Conservation (phyloP, 345 rosid genomes). For the Pistacia integerrima region DNA sequence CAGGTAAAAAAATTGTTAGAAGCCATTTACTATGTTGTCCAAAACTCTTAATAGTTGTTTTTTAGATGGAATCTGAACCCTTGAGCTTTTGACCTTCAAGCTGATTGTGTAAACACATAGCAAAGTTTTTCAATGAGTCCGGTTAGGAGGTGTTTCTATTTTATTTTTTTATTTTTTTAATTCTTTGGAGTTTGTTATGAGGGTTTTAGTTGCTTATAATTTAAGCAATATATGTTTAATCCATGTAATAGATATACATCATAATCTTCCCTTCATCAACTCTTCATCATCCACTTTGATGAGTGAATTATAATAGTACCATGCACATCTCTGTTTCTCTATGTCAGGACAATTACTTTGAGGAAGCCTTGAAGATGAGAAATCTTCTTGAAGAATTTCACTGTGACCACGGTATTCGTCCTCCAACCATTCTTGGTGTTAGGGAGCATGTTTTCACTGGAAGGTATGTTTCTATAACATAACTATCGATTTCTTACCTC, state of each 20-base stretch:
- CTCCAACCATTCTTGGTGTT: slow-evolving; percentile 98
- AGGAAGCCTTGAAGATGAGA: slow-evolving; percentile 98
- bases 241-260: background rate
- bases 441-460: slow-evolving; percentile 97
- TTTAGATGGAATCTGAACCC: background rate
- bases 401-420: slow-evolving; percentile 77
- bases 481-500: slow-evolving; percentile 8
- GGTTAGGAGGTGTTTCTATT: background rate
- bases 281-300: background rate
- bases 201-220: background rate
- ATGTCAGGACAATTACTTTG: slow-evolving; percentile 91
- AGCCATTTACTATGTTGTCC: background rate
- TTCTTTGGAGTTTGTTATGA: background rate
- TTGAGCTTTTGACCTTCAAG: background rate
- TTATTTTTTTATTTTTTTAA: background rate
- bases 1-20: slow-evolving; percentile 47
- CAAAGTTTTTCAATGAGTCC: background rate
- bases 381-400: slow-evolving; percentile 94
- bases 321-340: background rate
- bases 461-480: slow-evolving; percentile 47
- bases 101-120: background rate
- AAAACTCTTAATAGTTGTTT: background rate
- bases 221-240: background rate
- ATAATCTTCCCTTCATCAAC: too few relatives aligned
- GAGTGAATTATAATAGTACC: background rate